Evolutionary conservation across 1,139 yeast genomes (phyloP).

Genomic region (Hyphopichia buzzinii): DNA sequence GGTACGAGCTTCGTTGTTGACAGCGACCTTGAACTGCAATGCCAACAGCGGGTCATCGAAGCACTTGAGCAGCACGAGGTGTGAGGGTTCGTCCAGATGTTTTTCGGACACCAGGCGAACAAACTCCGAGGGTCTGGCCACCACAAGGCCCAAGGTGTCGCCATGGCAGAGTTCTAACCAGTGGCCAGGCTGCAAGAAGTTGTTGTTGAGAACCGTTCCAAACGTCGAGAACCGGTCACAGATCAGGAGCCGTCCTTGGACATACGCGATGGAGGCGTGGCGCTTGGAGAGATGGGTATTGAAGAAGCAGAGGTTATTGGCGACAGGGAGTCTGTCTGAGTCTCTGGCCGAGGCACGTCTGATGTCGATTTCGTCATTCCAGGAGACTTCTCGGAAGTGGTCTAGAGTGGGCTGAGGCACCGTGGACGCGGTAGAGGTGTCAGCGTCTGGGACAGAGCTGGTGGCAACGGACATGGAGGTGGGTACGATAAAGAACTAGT

Average conservation of each 20-base stretch:
- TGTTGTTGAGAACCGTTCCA: slow-evolving; percentile 37
- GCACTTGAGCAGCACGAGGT: slow-evolving; percentile 17
- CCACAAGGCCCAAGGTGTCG: slow-evolving; percentile 32
- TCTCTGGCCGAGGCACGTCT: slow-evolving; percentile 31
- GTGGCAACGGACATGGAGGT: too few relatives aligned
- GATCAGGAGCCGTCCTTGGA: slow-evolving; percentile 18
- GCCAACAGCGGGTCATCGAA: slow-evolving; percentile 26
- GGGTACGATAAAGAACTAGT: too few relatives aligned
- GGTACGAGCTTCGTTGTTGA: slow-evolving; percentile 5
- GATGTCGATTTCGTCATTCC: too few relatives aligned
- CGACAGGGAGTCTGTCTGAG: slow-evolving; percentile 19
- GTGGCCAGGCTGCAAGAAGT: slow-evolving; percentile 20
- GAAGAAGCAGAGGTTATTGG: slow-evolving; percentile 27
- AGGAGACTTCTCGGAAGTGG: too few relatives aligned
- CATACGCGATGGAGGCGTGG: slow-evolving; percentile 20
- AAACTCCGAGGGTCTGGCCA: slow-evolving; percentile 26
- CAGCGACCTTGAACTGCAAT: slow-evolving; percentile 19
- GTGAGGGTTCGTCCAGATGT: neutral
- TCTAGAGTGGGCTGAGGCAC: too few relatives aligned
- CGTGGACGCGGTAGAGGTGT: too few relatives aligned
- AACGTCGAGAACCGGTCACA: slow-evolving; percentile 37
- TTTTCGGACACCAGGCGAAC: slow-evolving; percentile 2
- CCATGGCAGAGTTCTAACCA: slow-evolving; percentile 19
- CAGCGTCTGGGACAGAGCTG: too few relatives aligned
- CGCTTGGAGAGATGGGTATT: slow-evolving; percentile 35